Conservation (phyloP, 176 grass and related monocot species). For the Phragmites australis region DNA sequence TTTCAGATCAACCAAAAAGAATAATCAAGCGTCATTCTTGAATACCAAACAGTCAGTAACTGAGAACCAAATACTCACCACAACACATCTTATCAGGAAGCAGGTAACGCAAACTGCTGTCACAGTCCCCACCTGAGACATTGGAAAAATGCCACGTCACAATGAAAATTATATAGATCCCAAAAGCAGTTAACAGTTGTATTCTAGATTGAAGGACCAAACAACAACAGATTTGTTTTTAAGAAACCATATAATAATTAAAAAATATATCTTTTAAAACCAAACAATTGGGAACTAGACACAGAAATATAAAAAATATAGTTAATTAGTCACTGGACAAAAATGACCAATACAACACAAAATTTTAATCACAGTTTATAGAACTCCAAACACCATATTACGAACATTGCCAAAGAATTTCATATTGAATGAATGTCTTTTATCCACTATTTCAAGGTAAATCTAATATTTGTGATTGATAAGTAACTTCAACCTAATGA, state of each 20-base stretch:
- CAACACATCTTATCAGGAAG: constrained; percentile 89
- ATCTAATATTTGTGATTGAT: neutral
- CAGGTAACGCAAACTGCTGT: constrained; percentile 85
- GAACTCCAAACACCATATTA: neutral
- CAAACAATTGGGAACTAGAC: neutral
- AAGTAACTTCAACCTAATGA: neutral
- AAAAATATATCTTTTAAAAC: neutral
- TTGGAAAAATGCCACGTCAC: constrained; percentile 16
- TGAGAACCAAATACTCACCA: constrained; percentile 67
- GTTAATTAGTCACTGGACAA: neutral
- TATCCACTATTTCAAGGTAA: neutral
- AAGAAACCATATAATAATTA: neutral
- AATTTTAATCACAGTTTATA: neutral
- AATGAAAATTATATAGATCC: constrained; percentile 2
- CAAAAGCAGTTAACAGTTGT: neutral
- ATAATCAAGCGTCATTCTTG: neutral
- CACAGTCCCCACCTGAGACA: constrained; percentile 81
- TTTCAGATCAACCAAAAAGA: constrained; percentile 25
- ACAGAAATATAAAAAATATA: neutral
- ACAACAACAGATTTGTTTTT: neutral
- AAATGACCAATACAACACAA: neutral
- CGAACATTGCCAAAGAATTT: neutral
- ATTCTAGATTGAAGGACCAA: neutral
- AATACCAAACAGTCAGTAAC: neutral
- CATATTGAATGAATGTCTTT: neutral